These are phyloP conservation scores for Linderniella brevidens DNA, from an alignment of 257 asterid species.

Conservation along the genomic window DNA sequence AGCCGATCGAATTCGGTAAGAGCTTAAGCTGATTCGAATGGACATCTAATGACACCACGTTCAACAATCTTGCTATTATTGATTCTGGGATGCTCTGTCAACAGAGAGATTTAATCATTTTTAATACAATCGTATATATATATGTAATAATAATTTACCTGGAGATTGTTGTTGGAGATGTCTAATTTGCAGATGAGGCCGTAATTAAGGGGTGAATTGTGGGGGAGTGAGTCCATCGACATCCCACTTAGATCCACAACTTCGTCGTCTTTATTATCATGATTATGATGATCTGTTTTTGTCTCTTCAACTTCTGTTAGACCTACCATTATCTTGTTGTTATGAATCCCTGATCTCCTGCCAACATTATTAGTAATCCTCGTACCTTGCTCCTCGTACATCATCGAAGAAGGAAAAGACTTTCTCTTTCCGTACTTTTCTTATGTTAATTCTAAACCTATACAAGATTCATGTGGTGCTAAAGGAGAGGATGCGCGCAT, in stretches of 20 bases:
- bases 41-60: constrained; percentile 52
- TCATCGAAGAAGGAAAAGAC: no score
- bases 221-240: constrained; percentile 43
- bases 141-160: constrained; percentile 20
- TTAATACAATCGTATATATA: background rate
- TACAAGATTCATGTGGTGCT: no score
- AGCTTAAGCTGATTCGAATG: constrained; percentile 64
- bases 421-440: no score
- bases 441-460: no score
- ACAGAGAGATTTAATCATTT: no score
- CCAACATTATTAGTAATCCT: no score
- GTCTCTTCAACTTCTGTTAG: no score
- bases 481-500: no score
- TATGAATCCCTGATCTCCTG: no score
- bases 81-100: constrained; percentile 79
- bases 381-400: no score
- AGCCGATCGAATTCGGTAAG: constrained; percentile 83
- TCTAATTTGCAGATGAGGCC: constrained; percentile 55
- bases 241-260: constrained; percentile 70
- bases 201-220: constrained; percentile 33
- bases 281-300: constrained; percentile 2
- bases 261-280: constrained; percentile 17
- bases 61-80: constrained; percentile 56
- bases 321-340: no score
- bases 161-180: constrained; percentile 79